phyloP scores from a whole-genome alignment of 345 rosid species.

The Eucalyptus polybractea region DNA sequence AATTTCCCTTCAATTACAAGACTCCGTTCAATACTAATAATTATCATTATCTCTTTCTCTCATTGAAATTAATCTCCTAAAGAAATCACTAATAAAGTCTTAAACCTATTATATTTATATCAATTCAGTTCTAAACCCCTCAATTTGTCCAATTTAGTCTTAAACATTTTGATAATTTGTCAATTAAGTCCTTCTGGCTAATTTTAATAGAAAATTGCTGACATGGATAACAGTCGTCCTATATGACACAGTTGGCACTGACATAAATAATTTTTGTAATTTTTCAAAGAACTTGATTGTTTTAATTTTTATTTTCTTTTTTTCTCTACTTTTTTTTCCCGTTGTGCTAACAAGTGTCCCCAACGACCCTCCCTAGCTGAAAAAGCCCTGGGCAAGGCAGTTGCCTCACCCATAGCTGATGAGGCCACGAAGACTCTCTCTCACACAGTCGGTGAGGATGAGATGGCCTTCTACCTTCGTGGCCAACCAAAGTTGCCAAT shows the following conservation, averaged over 20 bases:
- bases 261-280: too few species aligned
- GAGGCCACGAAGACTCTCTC: too few species aligned
- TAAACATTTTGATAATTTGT: too few species aligned
- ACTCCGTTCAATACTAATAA: not conserved
- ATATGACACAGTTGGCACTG: accelerated
- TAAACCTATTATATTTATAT: too few species aligned
- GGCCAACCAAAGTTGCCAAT: too few species aligned
- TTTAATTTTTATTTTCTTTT: not conserved
- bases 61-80: not conserved
- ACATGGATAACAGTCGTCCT: accelerated
- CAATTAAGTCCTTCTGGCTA: not conserved
- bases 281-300: not conserved
- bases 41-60: not conserved
- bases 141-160: not conserved
- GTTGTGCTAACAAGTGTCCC: too few species aligned
- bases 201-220: too few species aligned
- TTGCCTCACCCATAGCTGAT: not conserved
- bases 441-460: not conserved
- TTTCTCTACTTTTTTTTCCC: not conserved
- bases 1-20: not conserved
- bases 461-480: not conserved
- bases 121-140: too few species aligned
- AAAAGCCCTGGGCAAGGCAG: not conserved
- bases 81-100: too few species aligned
- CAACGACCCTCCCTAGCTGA: not conserved